Conservation (phyloP, 371 early-diverging fungal genomes). For the Mortierella polycephala region DNA sequence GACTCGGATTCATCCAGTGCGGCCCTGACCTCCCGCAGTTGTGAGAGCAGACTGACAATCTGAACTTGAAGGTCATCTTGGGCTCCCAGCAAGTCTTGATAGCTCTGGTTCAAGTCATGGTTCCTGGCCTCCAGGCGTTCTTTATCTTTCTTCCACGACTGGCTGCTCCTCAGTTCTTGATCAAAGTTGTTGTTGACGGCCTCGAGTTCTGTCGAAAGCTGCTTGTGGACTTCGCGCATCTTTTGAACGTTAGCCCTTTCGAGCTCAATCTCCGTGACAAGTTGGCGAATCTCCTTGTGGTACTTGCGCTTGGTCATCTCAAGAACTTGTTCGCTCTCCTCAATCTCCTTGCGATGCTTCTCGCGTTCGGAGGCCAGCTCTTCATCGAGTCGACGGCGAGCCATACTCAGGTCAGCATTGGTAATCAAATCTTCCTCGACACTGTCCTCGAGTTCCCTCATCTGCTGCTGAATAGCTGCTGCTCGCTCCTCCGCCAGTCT, state of each 20-base stretch:
- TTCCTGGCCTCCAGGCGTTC: conserved; percentile 68
- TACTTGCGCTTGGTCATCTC: conserved; percentile 75
- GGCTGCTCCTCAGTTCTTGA: conserved; percentile 61
- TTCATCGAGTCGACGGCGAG: conserved; percentile 77
- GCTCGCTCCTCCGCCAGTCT: conserved; percentile 69
- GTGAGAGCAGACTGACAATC: conserved; percentile 55
- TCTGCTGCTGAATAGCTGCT: conserved; percentile 67
- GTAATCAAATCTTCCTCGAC: conserved; percentile 73
- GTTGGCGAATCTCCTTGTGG: conserved; percentile 79
- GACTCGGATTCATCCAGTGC: conserved; percentile 74
- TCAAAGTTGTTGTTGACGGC: conserved; percentile 62
- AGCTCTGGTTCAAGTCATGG: conserved; percentile 65
- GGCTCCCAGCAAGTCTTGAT: conserved; percentile 57
- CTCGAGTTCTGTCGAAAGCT: conserved; percentile 66
- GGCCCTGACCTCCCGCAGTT: conserved; percentile 64
- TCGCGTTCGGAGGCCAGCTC: conserved; percentile 76
- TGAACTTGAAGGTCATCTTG: conserved; percentile 68
- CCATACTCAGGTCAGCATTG: conserved; percentile 69
- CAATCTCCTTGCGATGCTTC: conserved; percentile 74
- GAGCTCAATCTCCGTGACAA: conserved; percentile 78
- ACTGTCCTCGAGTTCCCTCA: conserved; percentile 73
- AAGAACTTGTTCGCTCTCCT: conserved; percentile 73
- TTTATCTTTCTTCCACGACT: conserved; percentile 73
- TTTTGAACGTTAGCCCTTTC: conserved; percentile 71
- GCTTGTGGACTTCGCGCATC: conserved; percentile 72